Evolutionary conservation across 345 rosid species (phyloP), one percentile per base, ranked within the genome.

Genomic region (Capsella bursapastoris): DNA sequence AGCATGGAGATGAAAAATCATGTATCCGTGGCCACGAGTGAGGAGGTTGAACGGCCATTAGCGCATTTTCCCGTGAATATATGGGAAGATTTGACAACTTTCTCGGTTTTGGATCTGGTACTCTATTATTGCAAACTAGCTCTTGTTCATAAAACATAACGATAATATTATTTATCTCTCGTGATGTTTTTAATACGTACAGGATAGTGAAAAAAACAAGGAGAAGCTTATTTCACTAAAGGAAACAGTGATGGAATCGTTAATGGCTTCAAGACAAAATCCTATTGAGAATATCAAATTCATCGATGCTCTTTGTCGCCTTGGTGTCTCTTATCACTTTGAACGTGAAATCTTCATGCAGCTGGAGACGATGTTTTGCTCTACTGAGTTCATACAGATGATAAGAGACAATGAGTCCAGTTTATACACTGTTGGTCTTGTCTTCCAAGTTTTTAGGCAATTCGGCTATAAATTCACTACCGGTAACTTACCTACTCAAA

Each of bases 271-370:
- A 10, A 71, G 7, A 60, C 50, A 29, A 35, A 27, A 71, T 5
- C 38, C 38, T 2, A 60, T 71, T 0, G 38, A 60, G 50, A 49
- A 38, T 43, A 71, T 72, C 41, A 49, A 37, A 37, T 51, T 71
- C 9, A 71, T 61, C 1, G 76, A 71, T 49, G 25, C 38, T 37
- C 11, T 71, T 10, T 60, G 68, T 71, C 61, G 76, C 29, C 76
- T 71, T 0, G 76, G 76, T 2, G 16, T 72, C n/a, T 72, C 76
- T 8, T 61, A 72, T 49, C 68, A 72, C 51, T 72, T 72, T 16
- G 66, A 60, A 34, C 0, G 1, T 0, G 67, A 71, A 25, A 71
- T 70, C 32, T 5, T n/a, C 0, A 2, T 3, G 41, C 76, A 61
- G 34, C 2, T 72, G 40, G 69, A 34, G 32, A 18, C 2, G 35